Base-by-base conservation (phyloP, 768 basidiomycete species). In the Leucosporidium creatinivorum region DNA sequence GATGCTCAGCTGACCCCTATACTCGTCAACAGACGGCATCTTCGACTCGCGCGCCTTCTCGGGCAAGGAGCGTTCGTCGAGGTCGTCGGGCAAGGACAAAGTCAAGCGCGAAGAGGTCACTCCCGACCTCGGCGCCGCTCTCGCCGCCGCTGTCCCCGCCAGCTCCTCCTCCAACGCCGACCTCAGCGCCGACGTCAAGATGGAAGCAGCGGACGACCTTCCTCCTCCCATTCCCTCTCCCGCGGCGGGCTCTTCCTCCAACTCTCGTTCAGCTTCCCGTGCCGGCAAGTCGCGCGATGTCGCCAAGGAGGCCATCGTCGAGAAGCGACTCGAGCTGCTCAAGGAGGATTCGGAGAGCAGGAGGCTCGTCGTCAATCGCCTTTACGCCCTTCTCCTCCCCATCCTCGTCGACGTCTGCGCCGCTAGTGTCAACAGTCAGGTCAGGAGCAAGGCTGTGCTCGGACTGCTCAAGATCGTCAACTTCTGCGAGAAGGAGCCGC, bases 351-450 rank as follows among this genome's bases (percentile, higher is more conserved):
- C 64, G 17, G 18, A 69, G 68, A 93, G 54, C 85, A 87, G 28
- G 82, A 80, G n/a, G 85, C 70, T 72, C 62, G 65, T 91, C 31
- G 87, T 93, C 58, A 85, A 84, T 25, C 84, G 86, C 21, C 98
- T 93, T 78, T 89, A 93, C 84, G 85, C 85, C 57, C 81, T 94
- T 44, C 85, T 92, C 74, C 87, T 97, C 0, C 96, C 96, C 1
- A 91, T 96, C 63, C 83, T 99, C 63, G 87, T 98, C 66, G 96
- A 98, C 74, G 93, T 99, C n/a, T 98, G 97, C 78, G 89, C 93
- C n/a, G 94, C 96, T 36, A 96, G 91, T 77, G 93, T 98, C 31
- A 86, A 87, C 58, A 85, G 87, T 0, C 86, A 89, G 3, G 86
- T 98, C 17, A 84, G 96, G 67, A 85, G 89, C 52, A 93, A 94